Evolutionary conservation across 768 basidiomycete genomes (phyloP).

Genomic region (Rhizopogon vesiculosus): DNA sequence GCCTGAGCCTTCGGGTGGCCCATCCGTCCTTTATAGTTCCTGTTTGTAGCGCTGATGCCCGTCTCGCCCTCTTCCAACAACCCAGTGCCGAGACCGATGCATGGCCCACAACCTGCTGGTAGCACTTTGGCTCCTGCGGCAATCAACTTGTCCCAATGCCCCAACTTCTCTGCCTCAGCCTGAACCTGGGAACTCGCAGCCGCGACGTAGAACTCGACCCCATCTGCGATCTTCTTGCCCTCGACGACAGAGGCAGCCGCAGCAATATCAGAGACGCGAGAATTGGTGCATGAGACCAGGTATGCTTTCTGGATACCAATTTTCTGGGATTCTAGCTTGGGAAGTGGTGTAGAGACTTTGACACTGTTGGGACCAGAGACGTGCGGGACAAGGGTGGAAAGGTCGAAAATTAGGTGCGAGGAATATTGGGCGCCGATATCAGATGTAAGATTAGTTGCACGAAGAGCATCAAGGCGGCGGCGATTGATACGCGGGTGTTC

Average conservation of each 20-base stretch:
- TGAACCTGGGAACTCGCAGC: constrained; percentile 93
- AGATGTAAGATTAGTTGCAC: constrained; percentile 48
- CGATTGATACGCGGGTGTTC: constrained; percentile 86
- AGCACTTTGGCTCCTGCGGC: constrained; percentile 89
- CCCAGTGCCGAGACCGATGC: constrained; percentile 93
- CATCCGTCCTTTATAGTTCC: constrained; percentile 99
- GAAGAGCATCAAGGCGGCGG: constrained; percentile 61
- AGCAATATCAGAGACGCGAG: constrained; percentile 90
- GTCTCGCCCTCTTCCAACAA: constrained; percentile 91
- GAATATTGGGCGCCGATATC: constrained; percentile 80
- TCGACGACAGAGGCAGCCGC: constrained; percentile 88
- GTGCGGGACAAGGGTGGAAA: constrained; percentile 91
- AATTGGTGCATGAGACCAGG: constrained; percentile 97
- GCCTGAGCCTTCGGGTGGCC: constrained; percentile 92
- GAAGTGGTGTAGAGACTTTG: constrained; percentile 92
- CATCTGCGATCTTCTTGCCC: constrained; percentile 74
- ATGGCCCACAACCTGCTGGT: constrained; percentile 96
- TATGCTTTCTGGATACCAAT: constrained; percentile 96
- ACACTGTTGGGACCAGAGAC: constrained; percentile 98
- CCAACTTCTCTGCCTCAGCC: constrained; percentile 76
- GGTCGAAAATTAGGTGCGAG: constrained; percentile 85
- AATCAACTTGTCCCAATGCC: constrained; percentile 86
- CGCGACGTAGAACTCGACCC: constrained; percentile 96
- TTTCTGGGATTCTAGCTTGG: constrained; percentile 64
- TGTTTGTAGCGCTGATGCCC: constrained; percentile 96